Conservation (phyloP, 106 monocot genomes). For the Alisma plantagoaquatica region DNA sequence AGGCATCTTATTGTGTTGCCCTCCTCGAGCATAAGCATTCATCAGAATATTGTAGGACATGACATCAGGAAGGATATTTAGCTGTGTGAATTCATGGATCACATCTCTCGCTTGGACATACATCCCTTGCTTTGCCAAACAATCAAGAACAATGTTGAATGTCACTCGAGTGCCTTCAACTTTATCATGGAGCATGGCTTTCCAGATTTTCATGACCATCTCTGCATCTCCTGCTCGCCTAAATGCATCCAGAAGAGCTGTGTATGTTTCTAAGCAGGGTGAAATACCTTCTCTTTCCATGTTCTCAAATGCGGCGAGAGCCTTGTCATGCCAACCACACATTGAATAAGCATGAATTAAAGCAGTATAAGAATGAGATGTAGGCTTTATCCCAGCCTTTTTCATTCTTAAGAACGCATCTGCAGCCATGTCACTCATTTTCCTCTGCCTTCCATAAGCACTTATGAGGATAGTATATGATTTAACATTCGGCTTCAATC, state of each 20-base stretch:
- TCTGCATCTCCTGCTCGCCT: conserved; percentile 61
- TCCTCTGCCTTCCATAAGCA: conserved; percentile 74
- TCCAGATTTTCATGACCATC: conserved; percentile 72
- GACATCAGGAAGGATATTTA: conserved; percentile 56
- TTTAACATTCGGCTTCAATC: conserved; percentile 67
- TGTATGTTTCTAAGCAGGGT: conserved; percentile 84
- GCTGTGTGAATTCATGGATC: conserved; percentile 57
- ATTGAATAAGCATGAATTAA: conserved; percentile 87
- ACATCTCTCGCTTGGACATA: conserved; percentile 90
- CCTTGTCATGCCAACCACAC: conserved; percentile 87
- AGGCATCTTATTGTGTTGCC: conserved; percentile 84
- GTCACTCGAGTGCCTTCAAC: conserved; percentile 72
- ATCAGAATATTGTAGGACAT: conserved; percentile 98
- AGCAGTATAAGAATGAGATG: conserved; percentile 83
- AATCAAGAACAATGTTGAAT: conserved; percentile 77
- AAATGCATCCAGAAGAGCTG: conserved; percentile 71
- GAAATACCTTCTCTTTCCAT: conserved; percentile 58
- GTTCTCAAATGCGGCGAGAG: conserved; percentile 46
- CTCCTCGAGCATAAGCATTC: conserved; percentile 92
- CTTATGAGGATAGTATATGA: conserved; percentile 87
- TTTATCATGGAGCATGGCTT: conserved; percentile 72
- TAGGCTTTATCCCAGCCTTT: conserved; percentile 68
- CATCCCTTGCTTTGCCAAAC: conserved; percentile 87
- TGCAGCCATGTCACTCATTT: conserved; percentile 80
- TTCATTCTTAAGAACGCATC: conserved; percentile 89